Conservation (phyloP, 1,284 basidiomycete genomes). For the Cryptococcus floricola region DNA sequence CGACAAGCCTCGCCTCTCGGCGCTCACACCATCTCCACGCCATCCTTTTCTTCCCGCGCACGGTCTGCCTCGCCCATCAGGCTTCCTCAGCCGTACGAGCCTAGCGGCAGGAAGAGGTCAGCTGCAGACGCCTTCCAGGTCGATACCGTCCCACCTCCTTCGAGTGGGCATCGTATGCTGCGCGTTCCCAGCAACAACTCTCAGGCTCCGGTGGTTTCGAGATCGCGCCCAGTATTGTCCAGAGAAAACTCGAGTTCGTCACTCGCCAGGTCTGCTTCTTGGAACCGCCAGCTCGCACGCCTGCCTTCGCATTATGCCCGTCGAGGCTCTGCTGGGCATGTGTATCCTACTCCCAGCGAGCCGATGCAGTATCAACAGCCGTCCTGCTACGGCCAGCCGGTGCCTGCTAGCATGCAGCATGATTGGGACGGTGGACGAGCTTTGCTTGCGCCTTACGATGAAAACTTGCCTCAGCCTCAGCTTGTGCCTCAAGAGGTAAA, state of each 20-base stretch:
- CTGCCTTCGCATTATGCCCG: slow-evolving; percentile 13
- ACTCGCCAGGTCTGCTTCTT: slow-evolving; percentile 29
- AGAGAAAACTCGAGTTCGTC: slow-evolving; percentile 3
- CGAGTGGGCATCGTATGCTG: background rate
- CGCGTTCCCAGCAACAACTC: too few relatives aligned
- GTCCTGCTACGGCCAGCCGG: background rate
- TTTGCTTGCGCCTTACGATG: slow-evolving; percentile 21
- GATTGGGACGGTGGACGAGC: slow-evolving; percentile 15
- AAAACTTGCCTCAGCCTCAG: slow-evolving; percentile 12
- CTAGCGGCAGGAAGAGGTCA: slow-evolving; percentile 22
- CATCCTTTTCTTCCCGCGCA: slow-evolving; percentile 12
- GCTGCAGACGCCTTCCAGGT: slow-evolving; percentile 62
- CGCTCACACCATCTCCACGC: background rate
- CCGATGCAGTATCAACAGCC: background rate
- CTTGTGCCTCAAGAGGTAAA: slow-evolving; percentile 32
- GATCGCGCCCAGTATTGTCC: background rate
- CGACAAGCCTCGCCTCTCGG: background rate
- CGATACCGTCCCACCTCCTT: slow-evolving; percentile 1
- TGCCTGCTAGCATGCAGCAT: background rate
- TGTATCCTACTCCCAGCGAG: slow-evolving; percentile 8
- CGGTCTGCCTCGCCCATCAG: slow-evolving; percentile 29
- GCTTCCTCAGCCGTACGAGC: slow-evolving; percentile 3
- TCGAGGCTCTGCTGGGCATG: slow-evolving; percentile 30
- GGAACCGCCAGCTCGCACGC: slow-evolving; percentile 37
- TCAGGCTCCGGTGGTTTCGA: too few relatives aligned